Percentiles rank a stretch among this genome's conserved stretches.
Evolutionary conservation across 352 stramenopile species (phyloP).

Genomic region (Phytopythium sindhum): DNA sequence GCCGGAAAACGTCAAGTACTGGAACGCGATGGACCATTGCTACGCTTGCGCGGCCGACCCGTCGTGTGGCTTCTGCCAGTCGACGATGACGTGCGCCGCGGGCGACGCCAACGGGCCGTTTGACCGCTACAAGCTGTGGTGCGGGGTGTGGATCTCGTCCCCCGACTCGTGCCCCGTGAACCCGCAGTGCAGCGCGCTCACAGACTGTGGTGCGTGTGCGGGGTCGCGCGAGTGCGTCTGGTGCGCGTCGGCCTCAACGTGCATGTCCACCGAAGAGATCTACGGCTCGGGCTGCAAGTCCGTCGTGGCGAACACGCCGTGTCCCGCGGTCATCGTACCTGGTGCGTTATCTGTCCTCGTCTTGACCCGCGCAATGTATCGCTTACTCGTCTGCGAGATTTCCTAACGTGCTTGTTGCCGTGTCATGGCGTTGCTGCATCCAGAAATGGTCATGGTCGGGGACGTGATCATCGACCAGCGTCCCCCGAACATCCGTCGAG

Average conservation of each 20-base stretch:
- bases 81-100: conserved; percentile 83
- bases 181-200: conserved; percentile 44
- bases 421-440: conserved; percentile 13
- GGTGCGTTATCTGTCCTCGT: conserved; percentile 24
- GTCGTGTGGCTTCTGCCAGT: conserved; percentile 89
- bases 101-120: conserved; percentile 58
- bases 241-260: conserved; percentile 84
- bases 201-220: conserved; percentile 65
- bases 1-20: conserved; percentile 46
- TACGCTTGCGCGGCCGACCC: conserved; percentile 51
- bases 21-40: conserved; percentile 70
- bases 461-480: conserved; percentile 54
- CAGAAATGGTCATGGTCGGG: conserved; percentile 55
- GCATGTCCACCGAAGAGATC: conserved; percentile 83
- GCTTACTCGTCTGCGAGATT: background rate
- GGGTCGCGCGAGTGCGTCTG: conserved; percentile 75
- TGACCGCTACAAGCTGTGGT: conserved; percentile 31
- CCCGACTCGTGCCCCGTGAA: conserved; percentile 67
- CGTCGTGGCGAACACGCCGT: conserved; percentile 85
- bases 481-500: conserved; percentile 31
- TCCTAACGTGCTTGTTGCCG: background rate
- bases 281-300: conserved; percentile 78
- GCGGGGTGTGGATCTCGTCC: conserved; percentile 60
- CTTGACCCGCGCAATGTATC: too few species aligned
- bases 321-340: conserved; percentile 67